A percentile compares a stretch with the other conserved stretches of the same genome.
Conservation (phyloP, 352 stramenopile genomes). For the Phytophthora sp. region DNA sequence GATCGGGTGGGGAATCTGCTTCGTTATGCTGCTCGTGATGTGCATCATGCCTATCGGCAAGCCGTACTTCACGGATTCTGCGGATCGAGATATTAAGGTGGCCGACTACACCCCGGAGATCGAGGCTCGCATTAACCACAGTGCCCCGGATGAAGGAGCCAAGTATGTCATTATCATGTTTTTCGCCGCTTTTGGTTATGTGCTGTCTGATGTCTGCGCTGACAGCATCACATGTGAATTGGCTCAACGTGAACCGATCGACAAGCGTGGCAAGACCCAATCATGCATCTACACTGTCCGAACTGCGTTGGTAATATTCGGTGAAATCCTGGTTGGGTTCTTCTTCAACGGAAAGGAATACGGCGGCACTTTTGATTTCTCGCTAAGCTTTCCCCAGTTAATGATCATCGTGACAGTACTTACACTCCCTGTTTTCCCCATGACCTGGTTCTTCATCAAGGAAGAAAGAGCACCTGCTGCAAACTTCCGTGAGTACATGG, state of each 20-base stretch:
- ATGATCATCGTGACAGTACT: constrained; percentile 35
- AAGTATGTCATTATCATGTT: constrained; percentile 78
- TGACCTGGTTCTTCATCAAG: constrained; percentile 23
- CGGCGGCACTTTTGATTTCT: constrained; percentile 35
- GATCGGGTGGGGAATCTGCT: constrained; percentile 42
- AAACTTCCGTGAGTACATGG: constrained; percentile 11
- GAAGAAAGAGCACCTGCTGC: neutral
- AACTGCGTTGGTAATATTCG: constrained; percentile 35
- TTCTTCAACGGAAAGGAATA: constrained; percentile 37
- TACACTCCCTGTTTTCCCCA: constrained; percentile 20
- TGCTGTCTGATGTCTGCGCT: constrained; percentile 74
- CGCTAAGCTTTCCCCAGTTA: constrained; percentile 30
- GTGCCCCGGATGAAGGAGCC: constrained; percentile 29
- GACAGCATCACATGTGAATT: constrained; percentile 54
- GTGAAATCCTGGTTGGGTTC: constrained; percentile 29
- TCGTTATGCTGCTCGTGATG: constrained; percentile 49
- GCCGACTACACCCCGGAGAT: constrained; percentile 27
- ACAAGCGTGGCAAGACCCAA: constrained; percentile 45
- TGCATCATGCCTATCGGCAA: constrained; percentile 39
- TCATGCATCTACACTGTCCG: constrained; percentile 48
- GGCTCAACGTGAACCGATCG: constrained; percentile 45
- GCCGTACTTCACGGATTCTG: constrained; percentile 46
- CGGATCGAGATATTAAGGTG: constrained; percentile 12
- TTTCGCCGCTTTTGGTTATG: constrained; percentile 69
- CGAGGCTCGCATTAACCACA: constrained; percentile 35